Evolutionary conservation across 2,329 filamentous ascomycete species (phyloP), one percentile per base, ranked within the genome.

Genomic region (Pyrenophora tritici-repentis): DNA sequence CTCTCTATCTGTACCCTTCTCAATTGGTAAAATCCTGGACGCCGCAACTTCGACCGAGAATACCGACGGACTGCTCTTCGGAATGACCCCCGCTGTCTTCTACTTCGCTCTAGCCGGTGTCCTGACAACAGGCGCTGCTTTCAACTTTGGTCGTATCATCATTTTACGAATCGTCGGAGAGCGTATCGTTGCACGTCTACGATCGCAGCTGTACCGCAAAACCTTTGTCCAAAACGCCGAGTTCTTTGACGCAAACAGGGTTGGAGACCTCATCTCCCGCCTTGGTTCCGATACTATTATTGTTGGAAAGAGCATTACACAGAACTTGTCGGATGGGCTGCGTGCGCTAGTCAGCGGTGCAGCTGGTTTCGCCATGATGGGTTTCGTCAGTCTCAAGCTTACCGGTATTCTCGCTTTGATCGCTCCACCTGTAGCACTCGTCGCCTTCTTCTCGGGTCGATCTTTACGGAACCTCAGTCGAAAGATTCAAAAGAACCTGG

Each of bases 221-320:
- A 99, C 94, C 0, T 96, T 95, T 64, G 83, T 94, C n/a, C 94
- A 99, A 73, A 94, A 99, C 73, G 94, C 94, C 51, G 94, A 97
- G 68, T 99, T 99, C 78, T 99, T 99, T 69, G 94, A 99, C 71
- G 94, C 94, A 33, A 99, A 99, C 76, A 85, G 94, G 20, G 92
- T 97, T 20, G 94, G 94, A 72, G 94, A 99, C 71, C 79, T 99
- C 63, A 97, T 99, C 67, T 97, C 93, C 32, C 88, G 95, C 32
- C 84, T 99, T 38, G 92, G 93, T 66, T 96, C 92, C 2, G 95
- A 99, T 73, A 97, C 94, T 0, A 91, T 97, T 68, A 95, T 99
- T 67, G 94, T 99, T 47, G 94, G 93, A 70, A 99, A 99, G 76
- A 96, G 91, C 66, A 96, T 99, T 59, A 99, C 94, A 0, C 93